Percentiles rank a stretch among this genome's conserved stretches.
phyloP scores from a whole-genome alignment of 768 basidiomycete genomes.

The Auriscalpium vulgare region DNA sequence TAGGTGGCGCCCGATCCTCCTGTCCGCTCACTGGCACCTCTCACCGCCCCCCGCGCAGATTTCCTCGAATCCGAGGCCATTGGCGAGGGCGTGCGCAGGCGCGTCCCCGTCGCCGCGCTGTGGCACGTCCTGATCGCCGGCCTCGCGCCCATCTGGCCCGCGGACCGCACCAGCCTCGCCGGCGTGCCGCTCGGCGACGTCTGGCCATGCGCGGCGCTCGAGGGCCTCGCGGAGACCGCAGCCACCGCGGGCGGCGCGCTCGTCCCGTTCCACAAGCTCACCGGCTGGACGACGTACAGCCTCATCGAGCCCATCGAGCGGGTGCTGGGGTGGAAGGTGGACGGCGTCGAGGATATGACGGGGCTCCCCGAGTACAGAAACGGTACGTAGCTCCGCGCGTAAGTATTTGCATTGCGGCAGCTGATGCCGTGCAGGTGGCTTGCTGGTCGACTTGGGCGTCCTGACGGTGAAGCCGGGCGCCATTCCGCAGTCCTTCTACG shows the following conservation, averaged over 20 bases:
- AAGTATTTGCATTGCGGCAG: constrained; percentile 3
- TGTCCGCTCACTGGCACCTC: background rate
- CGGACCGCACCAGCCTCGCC: constrained; percentile 55
- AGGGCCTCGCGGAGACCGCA: constrained; percentile 24
- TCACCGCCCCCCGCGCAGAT: constrained; percentile 32
- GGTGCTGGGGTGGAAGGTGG: constrained; percentile 72
- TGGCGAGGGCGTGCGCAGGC: constrained; percentile 30
- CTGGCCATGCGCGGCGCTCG: constrained; percentile 72
- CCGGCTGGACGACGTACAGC: constrained; percentile 89
- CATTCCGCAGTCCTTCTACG: constrained; percentile 35
- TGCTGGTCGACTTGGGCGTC: constrained; percentile 79
- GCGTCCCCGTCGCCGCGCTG: constrained; percentile 63
- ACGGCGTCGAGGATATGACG: constrained; percentile 78
- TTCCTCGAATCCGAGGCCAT: constrained; percentile 56
- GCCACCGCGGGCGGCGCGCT: constrained; percentile 52
- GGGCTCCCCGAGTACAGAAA: constrained; percentile 95
- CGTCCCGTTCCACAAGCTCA: constrained; percentile 95
- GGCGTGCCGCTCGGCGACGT: constrained; percentile 82
- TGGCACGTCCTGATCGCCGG: constrained; percentile 82
- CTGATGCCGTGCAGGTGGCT: constrained; percentile 49
- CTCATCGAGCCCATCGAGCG: constrained; percentile 79
- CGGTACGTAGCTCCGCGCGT: constrained; percentile 35
- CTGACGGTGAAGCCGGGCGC: constrained; percentile 54
- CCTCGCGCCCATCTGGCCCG: constrained; percentile 85
- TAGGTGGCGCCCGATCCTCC: constrained; percentile 30